phyloP scores from a whole-genome alignment of 2,329 filamentous ascomycete genomes.

The Mycocentrospora acerina region DNA sequence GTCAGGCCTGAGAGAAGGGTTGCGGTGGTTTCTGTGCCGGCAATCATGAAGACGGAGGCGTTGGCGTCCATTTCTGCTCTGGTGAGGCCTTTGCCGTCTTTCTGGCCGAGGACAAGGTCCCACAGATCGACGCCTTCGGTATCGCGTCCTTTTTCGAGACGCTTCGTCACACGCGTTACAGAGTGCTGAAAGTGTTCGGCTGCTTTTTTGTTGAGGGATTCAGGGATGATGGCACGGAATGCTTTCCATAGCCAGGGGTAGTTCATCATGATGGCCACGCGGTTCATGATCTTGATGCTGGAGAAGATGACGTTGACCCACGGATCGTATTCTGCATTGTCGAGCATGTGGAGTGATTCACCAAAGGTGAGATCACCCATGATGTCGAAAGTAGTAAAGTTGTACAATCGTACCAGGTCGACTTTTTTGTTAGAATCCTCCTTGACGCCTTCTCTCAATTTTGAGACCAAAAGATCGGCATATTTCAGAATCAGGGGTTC shows the following conservation, averaged over 20 bases:
- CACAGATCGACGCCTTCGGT: slow-evolving; percentile 42
- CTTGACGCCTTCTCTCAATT: slow-evolving; percentile 35
- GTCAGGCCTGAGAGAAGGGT: slow-evolving; percentile 44
- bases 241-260: slow-evolving; percentile 11
- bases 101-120: slow-evolving; percentile 40
- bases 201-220: slow-evolving; percentile 12
- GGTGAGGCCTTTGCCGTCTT: slow-evolving; percentile 25
- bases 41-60: slow-evolving; percentile 42
- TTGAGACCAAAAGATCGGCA: slow-evolving; percentile 43
- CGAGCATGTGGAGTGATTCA: slow-evolving; percentile 34
- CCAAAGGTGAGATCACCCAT: slow-evolving; percentile 39
- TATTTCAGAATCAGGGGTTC: slow-evolving; percentile 45
- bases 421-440: slow-evolving; percentile 34
- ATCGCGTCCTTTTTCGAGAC: slow-evolving; percentile 28
- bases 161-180: slow-evolving; percentile 28
- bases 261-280: slow-evolving; percentile 7
- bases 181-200: slow-evolving; percentile 20
- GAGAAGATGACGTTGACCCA: slow-evolving; percentile 38
- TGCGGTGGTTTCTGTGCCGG: slow-evolving; percentile 50
- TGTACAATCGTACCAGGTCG: slow-evolving; percentile 37
- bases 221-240: slow-evolving; percentile 8
- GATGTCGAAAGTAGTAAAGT: slow-evolving; percentile 37
- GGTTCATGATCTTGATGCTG: slow-evolving; percentile 14
- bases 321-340: slow-evolving; percentile 27
- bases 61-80: slow-evolving; percentile 44